These are phyloP conservation scores for Ophiostoma quercus DNA, from an alignment of 2,329 filamentous ascomycete genomes.

Conservation along the genomic window DNA sequence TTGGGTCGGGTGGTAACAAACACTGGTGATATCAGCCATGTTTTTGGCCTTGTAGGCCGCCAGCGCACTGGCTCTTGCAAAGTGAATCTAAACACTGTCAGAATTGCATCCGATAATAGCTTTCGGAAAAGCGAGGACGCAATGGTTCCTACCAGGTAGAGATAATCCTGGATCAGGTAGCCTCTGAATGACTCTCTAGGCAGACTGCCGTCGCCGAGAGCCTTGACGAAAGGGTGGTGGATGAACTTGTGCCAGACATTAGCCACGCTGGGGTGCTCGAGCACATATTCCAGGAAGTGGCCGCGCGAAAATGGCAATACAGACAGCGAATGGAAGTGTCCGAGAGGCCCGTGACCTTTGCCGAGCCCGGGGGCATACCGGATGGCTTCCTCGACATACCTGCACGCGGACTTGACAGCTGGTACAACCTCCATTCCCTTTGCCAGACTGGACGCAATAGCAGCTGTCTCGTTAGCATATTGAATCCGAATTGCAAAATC, in stretches of 20 bases:
- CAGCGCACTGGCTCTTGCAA: conserved; percentile 78
- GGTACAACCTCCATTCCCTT: conserved; percentile 50
- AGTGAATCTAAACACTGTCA: conserved; percentile 60
- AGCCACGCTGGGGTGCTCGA: conserved; percentile 69
- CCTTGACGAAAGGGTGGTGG: conserved; percentile 75
- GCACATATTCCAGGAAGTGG: conserved; percentile 75
- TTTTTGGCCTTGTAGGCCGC: conserved; percentile 77
- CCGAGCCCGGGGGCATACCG: conserved; percentile 58
- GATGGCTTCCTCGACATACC: conserved; percentile 69
- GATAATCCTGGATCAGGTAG: conserved; percentile 87
- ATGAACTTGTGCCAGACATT: conserved; percentile 69
- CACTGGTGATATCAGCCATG: conserved; percentile 65
- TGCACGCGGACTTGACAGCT: conserved; percentile 63
- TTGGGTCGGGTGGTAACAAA: conserved; percentile 37
- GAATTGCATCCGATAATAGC: not conserved
- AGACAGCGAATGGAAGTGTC: conserved; percentile 71
- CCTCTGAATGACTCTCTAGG: conserved; percentile 74
- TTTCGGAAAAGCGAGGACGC: conserved; percentile 26
- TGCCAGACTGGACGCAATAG: conserved; percentile 68
- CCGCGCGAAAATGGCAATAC: conserved; percentile 64
- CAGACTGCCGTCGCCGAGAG: conserved; percentile 69
- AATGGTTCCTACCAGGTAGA: conserved; percentile 63
- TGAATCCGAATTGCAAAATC: not conserved
- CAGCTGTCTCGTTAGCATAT: conserved; percentile 43
- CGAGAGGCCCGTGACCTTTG: conserved; percentile 64